Evolutionary conservation across 352 stramenopile genomes (phyloP).

Genomic region (Pythium phragmitis): DNA sequence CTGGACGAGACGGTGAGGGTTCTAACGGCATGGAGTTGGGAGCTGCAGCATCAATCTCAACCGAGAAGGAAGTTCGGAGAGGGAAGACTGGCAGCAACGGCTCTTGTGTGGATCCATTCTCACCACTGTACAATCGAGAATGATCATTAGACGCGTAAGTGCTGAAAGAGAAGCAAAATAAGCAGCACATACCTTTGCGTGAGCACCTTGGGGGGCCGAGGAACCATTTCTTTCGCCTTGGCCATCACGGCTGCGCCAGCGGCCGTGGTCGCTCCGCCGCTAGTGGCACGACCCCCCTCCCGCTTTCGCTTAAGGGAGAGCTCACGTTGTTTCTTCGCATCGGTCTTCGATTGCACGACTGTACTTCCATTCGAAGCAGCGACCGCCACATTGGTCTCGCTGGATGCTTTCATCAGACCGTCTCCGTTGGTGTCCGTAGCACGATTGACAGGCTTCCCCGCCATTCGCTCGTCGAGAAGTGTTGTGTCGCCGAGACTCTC

Average conservation of each 20-base stretch:
- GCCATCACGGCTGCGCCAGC: slow-evolving; percentile 27
- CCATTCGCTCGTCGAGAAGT: slow-evolving; percentile 61
- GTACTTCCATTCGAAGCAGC: background rate
- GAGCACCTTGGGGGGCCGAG: slow-evolving; percentile 50
- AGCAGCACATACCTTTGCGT: slow-evolving; percentile 41
- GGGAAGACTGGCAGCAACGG: slow-evolving; percentile 59
- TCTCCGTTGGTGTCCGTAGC: background rate
- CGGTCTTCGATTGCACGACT: background rate
- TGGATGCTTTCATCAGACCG: background rate
- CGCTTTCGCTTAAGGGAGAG: slow-evolving; percentile 67
- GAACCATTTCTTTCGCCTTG: slow-evolving; percentile 64
- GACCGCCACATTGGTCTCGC: background rate
- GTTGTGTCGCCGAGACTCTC: slow-evolving; percentile 48
- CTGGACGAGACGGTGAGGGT: slow-evolving; percentile 2
- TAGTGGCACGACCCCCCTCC: slow-evolving; percentile 38
- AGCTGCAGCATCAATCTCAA: slow-evolving; percentile 47
- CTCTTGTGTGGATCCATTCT: slow-evolving; percentile 9
- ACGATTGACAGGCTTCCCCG: slow-evolving; percentile 26
- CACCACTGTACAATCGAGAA: slow-evolving; percentile 1
- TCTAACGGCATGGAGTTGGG: slow-evolving; percentile 6
- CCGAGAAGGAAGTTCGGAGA: slow-evolving; percentile 57
- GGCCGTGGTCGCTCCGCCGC: slow-evolving; percentile 19
- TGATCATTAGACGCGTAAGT: background rate
- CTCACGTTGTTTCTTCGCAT: slow-evolving; percentile 22
- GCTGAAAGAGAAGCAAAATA: background rate